Evolutionary conservation across 2,329 filamentous ascomycete species (phyloP).

Genomic region (Diaporthe destruens): DNA sequence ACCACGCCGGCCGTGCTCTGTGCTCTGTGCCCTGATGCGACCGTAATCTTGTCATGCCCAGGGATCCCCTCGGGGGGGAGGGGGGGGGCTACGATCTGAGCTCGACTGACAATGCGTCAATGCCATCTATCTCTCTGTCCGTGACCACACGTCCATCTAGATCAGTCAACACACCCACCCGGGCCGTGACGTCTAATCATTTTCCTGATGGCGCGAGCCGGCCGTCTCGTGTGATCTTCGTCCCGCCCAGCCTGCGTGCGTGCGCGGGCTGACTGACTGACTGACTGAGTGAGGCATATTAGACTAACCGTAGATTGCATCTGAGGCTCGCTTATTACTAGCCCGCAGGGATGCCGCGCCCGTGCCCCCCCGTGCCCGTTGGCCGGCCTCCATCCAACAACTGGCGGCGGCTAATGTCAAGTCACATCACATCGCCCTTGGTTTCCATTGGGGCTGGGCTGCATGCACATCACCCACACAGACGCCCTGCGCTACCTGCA

Average conservation of each 20-base stretch:
- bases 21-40: constrained; percentile 25
- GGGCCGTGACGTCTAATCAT: too few relatives aligned
- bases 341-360: constrained; percentile 13
- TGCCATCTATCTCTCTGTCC: neutral
- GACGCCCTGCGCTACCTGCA: neutral
- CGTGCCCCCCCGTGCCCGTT: neutral
- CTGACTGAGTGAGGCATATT: too few relatives aligned
- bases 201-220: too few relatives aligned
- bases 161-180: too few relatives aligned
- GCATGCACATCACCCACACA: neutral
- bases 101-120: constrained; percentile 23
- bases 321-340: constrained; percentile 15
- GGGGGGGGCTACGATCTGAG: neutral
- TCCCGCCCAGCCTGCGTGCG: too few relatives aligned
- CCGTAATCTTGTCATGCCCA: constrained; percentile 24
- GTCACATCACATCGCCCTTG: neutral
- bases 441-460: constrained; percentile 9
- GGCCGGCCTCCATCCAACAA: too few relatives aligned
- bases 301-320: too few relatives aligned
- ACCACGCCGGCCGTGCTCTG: neutral
- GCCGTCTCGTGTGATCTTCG: too few relatives aligned
- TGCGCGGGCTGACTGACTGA: too few relatives aligned
- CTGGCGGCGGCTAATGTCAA: constrained; percentile 31
- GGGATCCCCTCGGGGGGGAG: constrained; percentile 16
- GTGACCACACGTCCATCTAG: neutral